Percentiles rank a stretch among this genome's conserved stretches.
Evolutionary conservation across 352 stramenopile genomes (phyloP).

Genomic region (Phytophthora ramorum): DNA sequence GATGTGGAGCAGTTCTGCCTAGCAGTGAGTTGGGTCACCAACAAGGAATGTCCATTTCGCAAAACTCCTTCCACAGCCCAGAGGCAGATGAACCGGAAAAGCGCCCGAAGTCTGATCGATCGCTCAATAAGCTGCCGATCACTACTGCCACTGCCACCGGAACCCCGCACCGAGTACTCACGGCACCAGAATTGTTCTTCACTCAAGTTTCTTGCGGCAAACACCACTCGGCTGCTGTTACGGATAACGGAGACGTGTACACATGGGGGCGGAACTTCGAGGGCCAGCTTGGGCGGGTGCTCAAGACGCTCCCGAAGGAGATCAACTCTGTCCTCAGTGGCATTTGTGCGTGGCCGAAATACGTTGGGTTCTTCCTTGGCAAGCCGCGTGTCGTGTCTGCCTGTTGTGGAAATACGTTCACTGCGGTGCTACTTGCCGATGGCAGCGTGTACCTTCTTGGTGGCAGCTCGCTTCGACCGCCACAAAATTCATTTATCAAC

Average conservation of each 20-base stretch:
- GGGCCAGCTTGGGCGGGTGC: conserved; percentile 81
- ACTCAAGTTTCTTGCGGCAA: conserved; percentile 71
- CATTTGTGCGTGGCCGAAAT: conserved; percentile 82
- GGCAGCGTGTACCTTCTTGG: conserved; percentile 84
- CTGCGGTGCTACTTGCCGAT: conserved; percentile 62
- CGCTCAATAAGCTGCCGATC: not conserved
- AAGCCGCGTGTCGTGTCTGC: conserved; percentile 51
- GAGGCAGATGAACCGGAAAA: conserved; percentile 25
- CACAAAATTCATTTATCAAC: conserved; percentile 10
- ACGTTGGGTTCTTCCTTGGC: conserved; percentile 64
- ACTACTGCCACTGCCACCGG: conserved; percentile 22
- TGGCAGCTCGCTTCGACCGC: conserved; percentile 56
- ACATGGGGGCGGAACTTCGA: conserved; percentile 91
- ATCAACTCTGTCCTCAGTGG: conserved; percentile 48
- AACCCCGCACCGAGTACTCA: conserved; percentile 41
- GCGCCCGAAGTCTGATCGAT: conserved; percentile 4
- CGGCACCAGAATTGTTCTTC: conserved; percentile 59
- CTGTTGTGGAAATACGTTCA: conserved; percentile 84
- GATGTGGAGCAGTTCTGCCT: conserved; percentile 27
- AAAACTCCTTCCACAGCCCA: conserved; percentile 14
- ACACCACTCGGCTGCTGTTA: conserved; percentile 78
- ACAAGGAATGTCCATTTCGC: conserved; percentile 11
- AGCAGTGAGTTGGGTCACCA: conserved; percentile 57
- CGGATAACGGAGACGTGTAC: conserved; percentile 84
- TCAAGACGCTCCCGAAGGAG: conserved; percentile 38